Base-by-base conservation (phyloP, 2,329 filamentous ascomycete species). In the Coniella lustricola region DNA sequence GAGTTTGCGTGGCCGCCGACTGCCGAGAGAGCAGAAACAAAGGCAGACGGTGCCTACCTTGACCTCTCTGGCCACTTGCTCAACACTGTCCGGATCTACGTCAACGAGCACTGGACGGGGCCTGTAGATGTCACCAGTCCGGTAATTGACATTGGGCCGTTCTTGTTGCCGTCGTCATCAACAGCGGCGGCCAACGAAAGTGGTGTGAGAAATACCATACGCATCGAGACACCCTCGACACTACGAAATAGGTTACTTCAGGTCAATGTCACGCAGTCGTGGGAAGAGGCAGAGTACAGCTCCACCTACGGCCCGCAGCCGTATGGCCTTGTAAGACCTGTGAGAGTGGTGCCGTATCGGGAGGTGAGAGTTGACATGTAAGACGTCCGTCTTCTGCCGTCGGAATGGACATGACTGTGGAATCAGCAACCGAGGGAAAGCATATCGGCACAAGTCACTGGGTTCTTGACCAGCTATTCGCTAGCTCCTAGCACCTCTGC, bases 201-300 rank as follows among this genome's bases (percentile, higher is more conserved):
- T 29, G 25, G 5, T 10, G 40, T 40, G 2, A 36, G 16, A 0
- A 44, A 49, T n/a, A 3, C 14, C 3, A 17, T 49, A 1, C 17
- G n/a, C 13, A 29, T 49, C 2, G 47, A 49, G 47, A 40, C 42
- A 3, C 17, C 47, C 9, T 44, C 47, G 33, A 49, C 47, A 10
- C 25, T 49, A 7, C 21, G 40, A 10, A 49, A 49, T 34, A 32
- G 47, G 29, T 34, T 49, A 2, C 4, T 48, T 3, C 16, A 48
- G 32, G 46, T 48, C 9, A 48, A 48, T 14, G 46, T 48, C 7
- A 48, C 46, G 10, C 46, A 48, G 38, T 48, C 46, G 17, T 48
- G 46, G 46, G 46, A 48, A 36, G 31, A 48, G 38, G 20, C 38
- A 2, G 18, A 37, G 33, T 48, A 48, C n/a, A 33, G 32, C n/a